Evolutionary conservation across 345 rosid species (phyloP).

Genomic region (Eucalyptus sp.): DNA sequence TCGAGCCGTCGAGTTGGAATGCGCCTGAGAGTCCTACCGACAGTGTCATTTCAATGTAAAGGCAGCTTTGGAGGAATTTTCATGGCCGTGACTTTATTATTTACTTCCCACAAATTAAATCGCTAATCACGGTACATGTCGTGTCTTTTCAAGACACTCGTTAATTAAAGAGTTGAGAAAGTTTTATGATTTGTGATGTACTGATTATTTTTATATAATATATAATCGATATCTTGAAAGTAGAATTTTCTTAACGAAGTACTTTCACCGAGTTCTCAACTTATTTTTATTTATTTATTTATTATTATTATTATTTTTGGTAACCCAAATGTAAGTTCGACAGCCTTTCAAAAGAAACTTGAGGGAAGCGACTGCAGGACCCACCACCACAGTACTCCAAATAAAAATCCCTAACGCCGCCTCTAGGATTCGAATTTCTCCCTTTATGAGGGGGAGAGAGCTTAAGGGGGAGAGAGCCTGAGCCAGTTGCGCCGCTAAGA

Average conservation of each 20-base stretch:
- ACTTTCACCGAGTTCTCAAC: neutral
- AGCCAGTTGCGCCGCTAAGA: too few species aligned
- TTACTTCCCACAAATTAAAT: neutral
- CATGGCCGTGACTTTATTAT: neutral
- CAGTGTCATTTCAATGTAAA: neutral
- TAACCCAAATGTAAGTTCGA: too few species aligned
- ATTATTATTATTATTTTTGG: too few species aligned
- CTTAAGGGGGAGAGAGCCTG: too few species aligned
- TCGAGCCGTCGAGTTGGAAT: neutral
- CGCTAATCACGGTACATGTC: neutral
- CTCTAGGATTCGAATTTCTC: too few species aligned
- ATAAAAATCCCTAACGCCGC: too few species aligned
- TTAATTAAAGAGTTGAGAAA: neutral
- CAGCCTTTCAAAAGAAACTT: too few species aligned
- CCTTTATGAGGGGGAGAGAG: too few species aligned
- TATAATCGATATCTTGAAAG: neutral
- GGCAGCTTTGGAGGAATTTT: neutral
- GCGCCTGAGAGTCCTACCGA: neutral
- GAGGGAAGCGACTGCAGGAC: too few species aligned
- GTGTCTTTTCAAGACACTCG: neutral
- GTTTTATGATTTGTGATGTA: neutral
- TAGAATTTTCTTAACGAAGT: neutral
- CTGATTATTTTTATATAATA: neutral
- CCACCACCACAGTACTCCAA: too few species aligned
- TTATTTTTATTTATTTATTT: neutral